Percentiles rank a stretch among this genome's conserved stretches.
Conservation (phyloP, 2,329 filamentous ascomycete genomes). For the Calonectria pseudoreteaudii region DNA sequence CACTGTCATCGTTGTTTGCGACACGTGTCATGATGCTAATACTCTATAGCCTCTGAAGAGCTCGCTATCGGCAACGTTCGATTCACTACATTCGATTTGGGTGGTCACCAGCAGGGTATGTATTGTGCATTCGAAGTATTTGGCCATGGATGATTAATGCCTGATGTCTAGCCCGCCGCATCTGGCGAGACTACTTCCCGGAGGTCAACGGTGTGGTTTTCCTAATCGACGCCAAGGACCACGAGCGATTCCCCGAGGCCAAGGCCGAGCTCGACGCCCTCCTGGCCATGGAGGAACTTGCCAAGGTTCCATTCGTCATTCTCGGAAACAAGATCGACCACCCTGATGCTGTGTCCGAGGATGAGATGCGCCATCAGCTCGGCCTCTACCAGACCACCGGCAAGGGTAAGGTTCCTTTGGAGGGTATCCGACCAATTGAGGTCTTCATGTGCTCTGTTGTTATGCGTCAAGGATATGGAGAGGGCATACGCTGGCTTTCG, state of each 20-base stretch:
- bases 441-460: conserved; percentile 99
- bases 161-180: conserved; percentile 78
- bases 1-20: not conserved
- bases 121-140: conserved; percentile 7
- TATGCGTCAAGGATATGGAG: conserved; percentile 95
- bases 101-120: conserved; percentile 90
- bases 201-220: conserved; percentile 98
- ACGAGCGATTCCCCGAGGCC: conserved; percentile 92
- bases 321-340: conserved; percentile 99
- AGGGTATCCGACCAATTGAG: conserved; percentile 95
- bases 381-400: conserved; percentile 96
- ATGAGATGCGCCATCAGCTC: conserved; percentile 91
- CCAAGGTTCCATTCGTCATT: conserved; percentile 95
- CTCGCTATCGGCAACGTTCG: conserved; percentile 92
- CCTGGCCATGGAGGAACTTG: conserved; percentile 94
- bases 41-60: conserved; percentile 81
- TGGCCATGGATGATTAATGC: conserved; percentile 1
- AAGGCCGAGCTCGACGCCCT: conserved; percentile 98
- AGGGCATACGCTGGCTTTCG: conserved; percentile 90
- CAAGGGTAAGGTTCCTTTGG: conserved; percentile 92
- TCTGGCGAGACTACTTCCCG: conserved; percentile 98
- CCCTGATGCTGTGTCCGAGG: conserved; percentile 93
- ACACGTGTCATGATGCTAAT: conserved; percentile 29
- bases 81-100: conserved; percentile 94
- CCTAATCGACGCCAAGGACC: conserved; percentile 97